Conservation (phyloP, 768 basidiomycete genomes). For the Ramaria sp. region DNA sequence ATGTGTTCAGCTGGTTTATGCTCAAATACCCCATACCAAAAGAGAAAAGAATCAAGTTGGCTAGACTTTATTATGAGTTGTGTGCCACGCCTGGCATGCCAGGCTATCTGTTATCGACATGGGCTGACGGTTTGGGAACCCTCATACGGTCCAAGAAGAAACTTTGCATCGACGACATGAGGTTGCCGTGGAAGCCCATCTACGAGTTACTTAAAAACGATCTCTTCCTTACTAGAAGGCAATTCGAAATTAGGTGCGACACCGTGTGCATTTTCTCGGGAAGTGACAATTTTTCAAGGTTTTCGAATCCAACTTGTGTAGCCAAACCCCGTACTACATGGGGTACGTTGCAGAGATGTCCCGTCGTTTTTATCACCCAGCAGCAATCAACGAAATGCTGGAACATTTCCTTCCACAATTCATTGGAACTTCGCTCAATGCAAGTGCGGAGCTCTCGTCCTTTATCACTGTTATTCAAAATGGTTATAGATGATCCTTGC, state of each 20-base stretch:
- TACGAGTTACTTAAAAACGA: conserved; percentile 61
- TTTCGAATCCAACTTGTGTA: conserved; percentile 16
- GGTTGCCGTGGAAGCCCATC: conserved; percentile 75
- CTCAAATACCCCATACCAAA: conserved; percentile 84
- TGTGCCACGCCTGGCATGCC: conserved; percentile 71
- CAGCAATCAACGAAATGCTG: conserved; percentile 80
- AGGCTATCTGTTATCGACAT: conserved; percentile 52
- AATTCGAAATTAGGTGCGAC: conserved; percentile 69
- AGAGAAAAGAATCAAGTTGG: conserved; percentile 60
- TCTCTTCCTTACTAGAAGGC: conserved; percentile 64
- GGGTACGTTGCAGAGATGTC: conserved; percentile 56
- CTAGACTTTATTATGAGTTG: conserved; percentile 71
- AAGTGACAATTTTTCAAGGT: not conserved
- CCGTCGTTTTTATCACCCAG: conserved; percentile 82
- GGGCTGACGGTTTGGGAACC: conserved; percentile 49
- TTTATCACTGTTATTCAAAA: conserved; percentile 3
- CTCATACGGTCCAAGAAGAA: conserved; percentile 64
- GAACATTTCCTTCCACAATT: conserved; percentile 72
- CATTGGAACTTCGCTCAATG: conserved; percentile 60
- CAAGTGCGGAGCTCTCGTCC: not conserved
- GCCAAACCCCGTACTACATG: conserved; percentile 71
- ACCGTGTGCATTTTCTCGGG: not conserved
- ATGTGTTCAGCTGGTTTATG: conserved; percentile 52
- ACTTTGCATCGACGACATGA: conserved; percentile 65
- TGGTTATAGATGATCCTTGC: conserved; percentile 53